Conservation (phyloP, 768 basidiomycete species). For the Leccinum variicolor region DNA sequence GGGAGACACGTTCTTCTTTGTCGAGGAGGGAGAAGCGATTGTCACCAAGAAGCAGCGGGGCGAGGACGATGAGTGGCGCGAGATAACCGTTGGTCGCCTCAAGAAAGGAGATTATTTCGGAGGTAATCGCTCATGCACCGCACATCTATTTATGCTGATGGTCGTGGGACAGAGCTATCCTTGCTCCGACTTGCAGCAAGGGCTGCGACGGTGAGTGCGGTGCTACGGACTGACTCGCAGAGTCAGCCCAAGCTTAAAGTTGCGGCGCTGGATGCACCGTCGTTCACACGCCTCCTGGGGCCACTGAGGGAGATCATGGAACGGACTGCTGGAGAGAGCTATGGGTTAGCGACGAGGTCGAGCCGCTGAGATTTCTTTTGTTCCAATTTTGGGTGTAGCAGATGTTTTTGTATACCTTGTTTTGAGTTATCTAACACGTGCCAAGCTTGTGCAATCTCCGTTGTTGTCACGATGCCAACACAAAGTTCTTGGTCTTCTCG, state of each 20-base stretch:
- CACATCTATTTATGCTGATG: slow-evolving; percentile 3
- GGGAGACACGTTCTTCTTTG: slow-evolving; percentile 96
- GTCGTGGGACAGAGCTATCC: slow-evolving; percentile 67
- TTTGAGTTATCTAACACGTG: not conserved
- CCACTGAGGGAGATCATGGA: slow-evolving; percentile 93
- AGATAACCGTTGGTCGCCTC: slow-evolving; percentile 71
- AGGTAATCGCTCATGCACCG: slow-evolving; percentile 44
- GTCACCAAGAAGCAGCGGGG: slow-evolving; percentile 72
- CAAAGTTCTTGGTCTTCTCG: not conserved
- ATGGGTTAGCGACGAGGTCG: slow-evolving; percentile 39
- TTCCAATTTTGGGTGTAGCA: not conserved
- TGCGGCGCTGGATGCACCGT: slow-evolving; percentile 87
- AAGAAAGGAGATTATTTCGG: slow-evolving; percentile 98
- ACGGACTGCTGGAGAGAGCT: slow-evolving; percentile 77
- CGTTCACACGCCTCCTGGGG: slow-evolving; percentile 92
- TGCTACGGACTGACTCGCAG: slow-evolving; percentile 38
- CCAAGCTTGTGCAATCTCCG: not conserved
- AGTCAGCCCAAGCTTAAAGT: slow-evolving; percentile 76
- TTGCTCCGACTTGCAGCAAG: slow-evolving; percentile 85
- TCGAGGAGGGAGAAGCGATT: slow-evolving; percentile 89
- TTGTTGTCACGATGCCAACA: slow-evolving; percentile 32
- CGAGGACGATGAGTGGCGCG: slow-evolving; percentile 55
- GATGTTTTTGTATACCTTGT: slow-evolving; percentile 4
- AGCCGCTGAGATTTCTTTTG: slow-evolving; percentile 27
- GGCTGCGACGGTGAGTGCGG: slow-evolving; percentile 93